These are phyloP conservation scores for Scutellaria minor DNA, from an alignment of 257 asterid species.

Conservation along the genomic window DNA sequence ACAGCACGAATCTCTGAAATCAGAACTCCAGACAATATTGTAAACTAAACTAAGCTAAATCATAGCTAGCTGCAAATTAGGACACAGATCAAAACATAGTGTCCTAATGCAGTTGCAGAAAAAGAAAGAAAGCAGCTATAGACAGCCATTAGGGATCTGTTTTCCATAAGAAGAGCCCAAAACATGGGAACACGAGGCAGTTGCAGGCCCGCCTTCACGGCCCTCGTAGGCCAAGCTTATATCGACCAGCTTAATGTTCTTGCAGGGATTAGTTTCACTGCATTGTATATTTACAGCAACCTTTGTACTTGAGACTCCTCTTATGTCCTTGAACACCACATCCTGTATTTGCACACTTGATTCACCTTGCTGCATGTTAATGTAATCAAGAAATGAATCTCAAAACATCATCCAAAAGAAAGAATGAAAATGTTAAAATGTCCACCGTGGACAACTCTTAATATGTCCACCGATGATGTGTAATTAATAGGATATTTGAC, in stretches of 20 bases:
- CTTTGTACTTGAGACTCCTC: slow-evolving; percentile 60
- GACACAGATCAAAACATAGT: neutral
- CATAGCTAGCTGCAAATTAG: neutral
- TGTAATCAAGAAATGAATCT: slow-evolving; percentile 8
- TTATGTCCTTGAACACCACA: slow-evolving; percentile 59
- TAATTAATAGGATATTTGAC: no score
- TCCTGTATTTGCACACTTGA: slow-evolving; percentile 60
- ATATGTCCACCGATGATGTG: no score
- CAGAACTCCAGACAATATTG: neutral
- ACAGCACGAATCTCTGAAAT: neutral
- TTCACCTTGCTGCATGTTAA: slow-evolving; percentile 19
- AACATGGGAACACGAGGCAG: slow-evolving; percentile 52
- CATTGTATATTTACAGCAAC: slow-evolving; percentile 55
- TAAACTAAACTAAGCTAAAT: neutral
- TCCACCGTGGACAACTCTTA: no score
- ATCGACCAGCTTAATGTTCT: slow-evolving; percentile 50
- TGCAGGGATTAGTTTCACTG: slow-evolving; percentile 56
- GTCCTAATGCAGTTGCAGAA: neutral
- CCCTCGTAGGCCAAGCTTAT: slow-evolving; percentile 55
- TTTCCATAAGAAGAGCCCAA: slow-evolving; percentile 51
- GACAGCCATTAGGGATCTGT: slow-evolving; percentile 56
- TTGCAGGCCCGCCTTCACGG: slow-evolving; percentile 42
- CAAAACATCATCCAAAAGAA: neutral
- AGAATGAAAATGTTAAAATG: no score
- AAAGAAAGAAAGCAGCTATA: slow-evolving; percentile 26